Base-by-base conservation (phyloP, 2,329 filamentous ascomycete genomes). In the Zalaria sp. region DNA sequence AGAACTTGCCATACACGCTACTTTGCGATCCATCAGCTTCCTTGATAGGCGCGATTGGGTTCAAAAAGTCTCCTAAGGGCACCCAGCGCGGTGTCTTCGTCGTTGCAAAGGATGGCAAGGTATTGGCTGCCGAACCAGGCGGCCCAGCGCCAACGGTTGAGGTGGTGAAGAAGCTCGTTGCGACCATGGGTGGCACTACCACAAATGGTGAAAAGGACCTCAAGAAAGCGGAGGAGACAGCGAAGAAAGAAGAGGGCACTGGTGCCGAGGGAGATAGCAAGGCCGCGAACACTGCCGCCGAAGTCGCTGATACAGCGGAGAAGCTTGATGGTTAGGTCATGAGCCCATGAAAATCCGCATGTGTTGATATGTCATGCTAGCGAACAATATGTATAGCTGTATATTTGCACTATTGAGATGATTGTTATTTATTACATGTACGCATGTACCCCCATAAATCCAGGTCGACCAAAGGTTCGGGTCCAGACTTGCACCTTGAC, bases 61-160 rank as follows among this genome's bases (percentile, higher is more conserved):
- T 96, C 50, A 88, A 87, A 67, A 95, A 95, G 68, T 61, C 69
- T 5, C 81, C 83, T 37, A 83, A 78, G 62, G 81, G 85, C 46
- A 93, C 86, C 10, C 77, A 74, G 39, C 79, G 91, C 48, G 91
- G 89, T 49, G 86, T 96, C 34, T 93, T 95, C 53, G 83, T 85
- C 39, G 71, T 96, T 41, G 49, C 54, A 43, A 61, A 61, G 46
- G 59, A 71, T 25, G 88, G 87, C 44, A 87, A 88, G 61, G 77
- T 93, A 25, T 70, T 93, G 32, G 74, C 83, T 18, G 73, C 77
- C 31, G 74, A 89, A 64, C 62, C 79, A 1, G 89, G 87, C 45
- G 77, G 82, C 29, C 88, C 89, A 5, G 77, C 77, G 45, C 79
- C 73, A 6, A 95, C 89, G 4, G 72, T 89, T 27, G 77, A 83